These are phyloP conservation scores for Aspergillus sp. DNA, from an alignment of 2,329 filamentous ascomycete genomes.

Conservation along the genomic window DNA sequence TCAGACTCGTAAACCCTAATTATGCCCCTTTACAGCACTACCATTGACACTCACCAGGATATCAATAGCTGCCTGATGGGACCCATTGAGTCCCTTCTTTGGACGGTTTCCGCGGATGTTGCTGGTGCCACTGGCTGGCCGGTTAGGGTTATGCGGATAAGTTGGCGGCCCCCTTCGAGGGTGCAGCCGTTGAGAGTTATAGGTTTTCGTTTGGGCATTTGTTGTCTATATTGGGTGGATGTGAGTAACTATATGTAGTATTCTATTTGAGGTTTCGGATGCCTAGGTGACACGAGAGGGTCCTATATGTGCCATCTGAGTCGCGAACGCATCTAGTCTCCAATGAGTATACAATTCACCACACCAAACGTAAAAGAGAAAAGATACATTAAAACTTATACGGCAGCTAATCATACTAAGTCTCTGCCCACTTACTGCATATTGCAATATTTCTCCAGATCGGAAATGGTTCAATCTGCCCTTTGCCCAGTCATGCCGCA, in stretches of 20 bases:
- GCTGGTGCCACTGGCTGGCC: conserved; percentile 42
- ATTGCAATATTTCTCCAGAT: no score
- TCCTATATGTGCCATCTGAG: no score
- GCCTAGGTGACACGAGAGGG: no score
- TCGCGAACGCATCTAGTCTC: no score
- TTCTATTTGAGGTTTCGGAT: no score
- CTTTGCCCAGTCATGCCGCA: neutral
- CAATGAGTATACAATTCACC: no score
- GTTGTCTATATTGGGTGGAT: neutral
- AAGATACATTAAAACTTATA: no score
- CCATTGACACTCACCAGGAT: conserved; percentile 45
- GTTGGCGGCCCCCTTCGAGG: conserved; percentile 55
- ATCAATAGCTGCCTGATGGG: conserved; percentile 49
- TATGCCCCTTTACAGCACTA: conserved; percentile 32
- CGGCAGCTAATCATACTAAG: no score
- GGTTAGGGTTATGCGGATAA: conserved; percentile 49
- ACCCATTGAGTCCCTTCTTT: conserved; percentile 49
- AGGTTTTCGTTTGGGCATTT: neutral
- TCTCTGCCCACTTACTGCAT: no score
- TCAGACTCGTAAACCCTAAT: conserved; percentile 29
- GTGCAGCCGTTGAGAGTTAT: conserved; percentile 47
- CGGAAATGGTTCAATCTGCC: no score
- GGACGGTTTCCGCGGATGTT: conserved; percentile 46
- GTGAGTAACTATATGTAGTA: neutral
- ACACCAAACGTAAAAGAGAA: no score